Conservation (phyloP, 2,329 filamentous ascomycete genomes). For the Graphium sp. region DNA sequence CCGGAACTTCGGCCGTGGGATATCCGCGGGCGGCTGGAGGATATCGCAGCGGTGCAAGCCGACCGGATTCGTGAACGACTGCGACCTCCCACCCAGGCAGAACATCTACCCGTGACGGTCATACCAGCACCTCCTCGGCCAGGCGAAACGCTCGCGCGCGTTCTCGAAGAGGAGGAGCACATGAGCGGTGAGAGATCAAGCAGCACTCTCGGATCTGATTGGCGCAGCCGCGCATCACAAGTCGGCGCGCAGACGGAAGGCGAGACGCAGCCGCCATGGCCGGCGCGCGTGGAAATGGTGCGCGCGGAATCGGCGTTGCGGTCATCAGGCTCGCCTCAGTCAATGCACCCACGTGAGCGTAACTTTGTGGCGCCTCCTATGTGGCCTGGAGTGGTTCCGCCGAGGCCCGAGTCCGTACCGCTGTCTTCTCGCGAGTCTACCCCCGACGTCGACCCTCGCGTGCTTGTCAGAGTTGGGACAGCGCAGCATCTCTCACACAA, state of each 20-base stretch:
- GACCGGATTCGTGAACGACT: constrained; percentile 41
- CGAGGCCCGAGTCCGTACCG: no score
- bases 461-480: no score
- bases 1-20: constrained; percentile 29
- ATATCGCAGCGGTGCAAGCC: constrained; percentile 43
- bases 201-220: background rate
- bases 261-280: constrained; percentile 4
- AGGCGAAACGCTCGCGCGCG: constrained; percentile 35
- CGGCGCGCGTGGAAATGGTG: background rate
- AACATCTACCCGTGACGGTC: constrained; percentile 38
- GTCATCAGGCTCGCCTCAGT: background rate
- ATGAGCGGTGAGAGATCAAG: constrained; percentile 1
- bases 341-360: background rate
- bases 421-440: no score
- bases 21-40: constrained; percentile 36
- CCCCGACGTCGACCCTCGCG: no score
- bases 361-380: constrained; percentile 14
- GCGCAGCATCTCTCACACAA: no score
- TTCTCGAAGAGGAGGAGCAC: constrained; percentile 34
- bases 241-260: background rate
- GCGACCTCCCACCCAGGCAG: constrained; percentile 33
- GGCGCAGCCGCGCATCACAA: background rate
- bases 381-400: constrained; percentile 19
- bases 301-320: background rate
- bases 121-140: constrained; percentile 45